These are phyloP conservation scores for Boechera retrofracta DNA, from an alignment of 345 rosid species.

Conservation along the genomic window DNA sequence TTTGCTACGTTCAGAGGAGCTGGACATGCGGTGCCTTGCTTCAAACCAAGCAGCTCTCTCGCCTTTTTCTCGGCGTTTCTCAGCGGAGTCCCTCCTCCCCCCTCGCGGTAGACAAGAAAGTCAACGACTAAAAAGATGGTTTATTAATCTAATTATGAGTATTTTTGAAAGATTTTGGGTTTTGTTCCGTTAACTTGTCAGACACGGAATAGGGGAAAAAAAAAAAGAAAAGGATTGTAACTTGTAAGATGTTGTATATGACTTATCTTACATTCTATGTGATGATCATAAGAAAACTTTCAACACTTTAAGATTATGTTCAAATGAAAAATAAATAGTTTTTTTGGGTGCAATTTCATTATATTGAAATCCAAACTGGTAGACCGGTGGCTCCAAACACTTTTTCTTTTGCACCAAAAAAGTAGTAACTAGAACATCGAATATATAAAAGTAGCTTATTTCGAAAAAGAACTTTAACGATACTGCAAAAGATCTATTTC, in stretches of 20 bases:
- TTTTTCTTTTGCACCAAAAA: background rate
- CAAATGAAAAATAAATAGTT: background rate
- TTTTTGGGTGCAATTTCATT: constrained; percentile 8
- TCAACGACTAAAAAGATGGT: background rate
- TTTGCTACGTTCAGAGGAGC: constrained; percentile 97
- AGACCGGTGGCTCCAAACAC: background rate
- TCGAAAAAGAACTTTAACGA: background rate
- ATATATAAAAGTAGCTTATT: background rate
- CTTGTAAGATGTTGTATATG: constrained; percentile 29
- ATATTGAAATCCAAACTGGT: background rate
- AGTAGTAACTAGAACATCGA: background rate
- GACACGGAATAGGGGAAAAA: constrained; percentile 12
- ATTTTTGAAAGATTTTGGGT: constrained; percentile 32
- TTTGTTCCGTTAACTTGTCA: constrained; percentile 37
- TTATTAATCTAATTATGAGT: constrained; percentile 18
- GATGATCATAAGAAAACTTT: background rate
- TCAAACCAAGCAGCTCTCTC: constrained; percentile 84
- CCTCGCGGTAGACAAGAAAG: constrained; percentile 39
- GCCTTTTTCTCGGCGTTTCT: constrained; percentile 84
- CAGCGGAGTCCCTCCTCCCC: constrained; percentile 57
- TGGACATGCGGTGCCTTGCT: constrained; percentile 93
- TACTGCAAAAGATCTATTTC: background rate
- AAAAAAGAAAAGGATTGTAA: background rate
- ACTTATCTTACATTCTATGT: constrained; percentile 9
- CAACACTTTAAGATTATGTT: constrained; percentile 1